Evolutionary conservation across 2,329 filamentous ascomycete genomes (phyloP).

Genomic region (Talaromyces sp.): DNA sequence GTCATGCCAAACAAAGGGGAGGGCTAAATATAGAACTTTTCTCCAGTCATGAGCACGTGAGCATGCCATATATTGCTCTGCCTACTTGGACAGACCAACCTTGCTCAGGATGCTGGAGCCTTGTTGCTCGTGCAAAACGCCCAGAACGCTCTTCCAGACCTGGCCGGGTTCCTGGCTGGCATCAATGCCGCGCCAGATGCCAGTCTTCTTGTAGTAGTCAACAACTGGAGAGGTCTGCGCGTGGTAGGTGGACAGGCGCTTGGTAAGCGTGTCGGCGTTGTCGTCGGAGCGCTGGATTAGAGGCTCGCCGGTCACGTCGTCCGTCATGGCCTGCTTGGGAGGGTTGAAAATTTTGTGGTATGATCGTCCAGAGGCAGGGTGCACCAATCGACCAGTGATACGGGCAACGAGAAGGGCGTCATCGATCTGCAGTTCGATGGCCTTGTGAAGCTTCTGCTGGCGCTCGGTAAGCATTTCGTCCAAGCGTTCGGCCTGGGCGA

Average conservation of each 20-base stretch:
- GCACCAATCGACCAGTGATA: constrained; percentile 92
- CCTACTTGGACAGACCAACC: constrained; percentile 50
- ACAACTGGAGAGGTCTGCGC: constrained; percentile 89
- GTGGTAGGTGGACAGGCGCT: constrained; percentile 91
- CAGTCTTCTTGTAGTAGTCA: constrained; percentile 92
- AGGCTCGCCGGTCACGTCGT: constrained; percentile 94
- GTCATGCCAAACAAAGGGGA: constrained; percentile 11
- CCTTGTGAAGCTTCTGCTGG: constrained; percentile 84
- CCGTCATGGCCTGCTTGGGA: constrained; percentile 87
- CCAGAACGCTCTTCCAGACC: constrained; percentile 90
- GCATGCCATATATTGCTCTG: neutral
- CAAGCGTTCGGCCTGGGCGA: constrained; percentile 89
- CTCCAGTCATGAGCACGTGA: constrained; percentile 13
- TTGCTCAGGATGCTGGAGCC: constrained; percentile 45
- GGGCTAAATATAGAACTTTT: constrained; percentile 10
- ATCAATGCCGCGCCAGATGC: constrained; percentile 94
- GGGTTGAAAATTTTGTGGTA: constrained; percentile 99
- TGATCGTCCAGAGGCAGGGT: constrained; percentile 90
- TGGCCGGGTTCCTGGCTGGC: constrained; percentile 92
- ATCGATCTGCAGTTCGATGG: constrained; percentile 94
- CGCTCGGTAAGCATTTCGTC: constrained; percentile 81
- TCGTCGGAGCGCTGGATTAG: constrained; percentile 95
- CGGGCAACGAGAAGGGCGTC: constrained; percentile 88
- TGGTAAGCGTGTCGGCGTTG: constrained; percentile 92
- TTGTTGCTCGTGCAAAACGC: constrained; percentile 57